Base-by-base conservation (phyloP, 2,329 filamentous ascomycete species). In the Zymoseptoria tritici region DNA sequence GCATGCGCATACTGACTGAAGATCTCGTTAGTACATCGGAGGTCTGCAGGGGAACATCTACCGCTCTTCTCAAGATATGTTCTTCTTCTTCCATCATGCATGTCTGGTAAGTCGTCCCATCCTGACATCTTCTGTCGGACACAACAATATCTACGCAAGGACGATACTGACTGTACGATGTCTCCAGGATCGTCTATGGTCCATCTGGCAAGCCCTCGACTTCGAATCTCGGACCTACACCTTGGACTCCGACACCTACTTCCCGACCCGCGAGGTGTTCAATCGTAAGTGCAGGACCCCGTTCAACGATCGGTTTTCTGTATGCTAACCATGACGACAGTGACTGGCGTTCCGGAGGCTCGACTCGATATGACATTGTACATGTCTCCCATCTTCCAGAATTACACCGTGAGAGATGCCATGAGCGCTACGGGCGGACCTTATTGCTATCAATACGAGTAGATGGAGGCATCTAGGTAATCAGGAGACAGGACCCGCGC, bases 181-280 rank as follows among this genome's bases (percentile, higher is more conserved):
- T 29, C 16, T n/a, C 4, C 49, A 51, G 19, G 62, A 64, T 31
- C 71, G 76, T 1, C 62, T 75, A 1, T 82, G 73, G 70, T 76
- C 75, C 71, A 78, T 76, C 7, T 82, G 80, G 80, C 79, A 81
- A 66, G 77, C 76, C 60, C 65, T 74, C 53, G 74, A 80, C 56
- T 62, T 73, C 20, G 62, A 66, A 31, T 68, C 68, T 5, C 69
- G 79, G 9, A 55, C 46, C 9, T 52, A 21, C 16, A 26, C 51
- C 9, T 11, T 53, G 51, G 51, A 53, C n/a, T 21, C 49, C 49
- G 49, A 51, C 2, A 51, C 49, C 4, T 51, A 51, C 22, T 51
- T 51, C 49, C 19, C 49, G 3, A 20, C 22, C n/a, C 49, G 51
- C 6, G 26, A 22, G 22, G 22, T 16, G 22, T 51, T 56, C 19